A percentile compares a stretch with the other conserved stretches of the same genome.
These are phyloP conservation scores for Teunomyces panamensis DNA, from an alignment of 805 yeast genomes.

Conservation along the genomic window DNA sequence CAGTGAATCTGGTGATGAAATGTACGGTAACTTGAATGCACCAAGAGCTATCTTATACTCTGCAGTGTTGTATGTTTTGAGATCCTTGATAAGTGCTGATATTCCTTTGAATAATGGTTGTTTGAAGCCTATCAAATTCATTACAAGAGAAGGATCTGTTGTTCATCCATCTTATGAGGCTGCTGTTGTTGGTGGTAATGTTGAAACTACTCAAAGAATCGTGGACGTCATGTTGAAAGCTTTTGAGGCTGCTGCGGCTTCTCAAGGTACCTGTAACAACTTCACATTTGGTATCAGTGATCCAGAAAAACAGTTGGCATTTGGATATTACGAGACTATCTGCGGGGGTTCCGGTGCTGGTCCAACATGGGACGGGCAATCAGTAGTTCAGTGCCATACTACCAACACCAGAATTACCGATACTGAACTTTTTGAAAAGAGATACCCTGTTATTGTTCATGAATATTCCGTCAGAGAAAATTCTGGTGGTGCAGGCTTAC, in stretches of 20 bases:
- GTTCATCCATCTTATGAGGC: slow-evolving; percentile 79
- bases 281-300: slow-evolving; percentile 88
- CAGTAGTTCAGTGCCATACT: slow-evolving; percentile 92
- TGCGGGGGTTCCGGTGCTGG: slow-evolving; percentile 97
- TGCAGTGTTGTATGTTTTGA: slow-evolving; percentile 81
- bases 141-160: slow-evolving; percentile 33
- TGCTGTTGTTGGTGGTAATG: slow-evolving; percentile 91
- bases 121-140: slow-evolving; percentile 69
- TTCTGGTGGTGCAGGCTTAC: slow-evolving; percentile 79
- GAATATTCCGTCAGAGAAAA: slow-evolving; percentile 67
- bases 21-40: slow-evolving; percentile 87
- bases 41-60: slow-evolving; percentile 88
- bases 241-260: slow-evolving; percentile 86
- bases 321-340: slow-evolving; percentile 91
- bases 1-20: slow-evolving; percentile 80
- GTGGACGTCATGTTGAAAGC: slow-evolving; percentile 88
- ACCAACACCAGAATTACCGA: slow-evolving; percentile 93
- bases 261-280: slow-evolving; percentile 95
- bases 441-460: slow-evolving; percentile 78
- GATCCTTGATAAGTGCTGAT: slow-evolving; percentile 81
- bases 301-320: slow-evolving; percentile 50
- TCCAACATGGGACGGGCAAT: slow-evolving; percentile 77
- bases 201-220: slow-evolving; percentile 89
- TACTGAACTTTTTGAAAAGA: slow-evolving; percentile 80
- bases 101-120: slow-evolving; percentile 96